phyloP scores from a whole-genome alignment of 2,329 filamentous ascomycete species.

The Alternaria longipes region DNA sequence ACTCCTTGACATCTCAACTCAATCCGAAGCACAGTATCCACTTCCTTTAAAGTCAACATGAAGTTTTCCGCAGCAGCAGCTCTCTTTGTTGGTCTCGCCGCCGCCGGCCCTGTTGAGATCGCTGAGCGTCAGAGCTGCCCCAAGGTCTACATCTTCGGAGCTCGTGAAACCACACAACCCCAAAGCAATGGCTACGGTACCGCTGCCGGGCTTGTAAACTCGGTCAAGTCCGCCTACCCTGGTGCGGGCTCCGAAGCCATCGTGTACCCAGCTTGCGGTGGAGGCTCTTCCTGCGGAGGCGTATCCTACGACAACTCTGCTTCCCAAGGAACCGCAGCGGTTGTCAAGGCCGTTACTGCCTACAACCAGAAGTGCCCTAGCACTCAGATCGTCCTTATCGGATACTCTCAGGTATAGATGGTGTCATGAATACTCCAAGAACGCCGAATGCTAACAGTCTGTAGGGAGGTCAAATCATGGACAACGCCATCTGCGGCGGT shows the following conservation, averaged over 20 bases:
- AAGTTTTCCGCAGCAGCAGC: slow-evolving; percentile 44
- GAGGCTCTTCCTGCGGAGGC: slow-evolving; percentile 66
- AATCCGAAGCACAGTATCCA: slow-evolving; percentile 7
- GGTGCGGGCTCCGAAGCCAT: slow-evolving; percentile 55
- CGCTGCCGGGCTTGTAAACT: slow-evolving; percentile 52
- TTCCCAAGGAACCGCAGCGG: slow-evolving; percentile 65
- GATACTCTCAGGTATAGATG: slow-evolving; percentile 66
- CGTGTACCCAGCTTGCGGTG: slow-evolving; percentile 67
- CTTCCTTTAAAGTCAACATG: slow-evolving; percentile 29
- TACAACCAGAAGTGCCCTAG: slow-evolving; percentile 66
- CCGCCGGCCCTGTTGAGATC: slow-evolving; percentile 49
- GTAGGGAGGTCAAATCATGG: slow-evolving; percentile 69
- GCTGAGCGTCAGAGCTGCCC: slow-evolving; percentile 52
- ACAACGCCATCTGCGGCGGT: slow-evolving; percentile 69
- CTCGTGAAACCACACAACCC: slow-evolving; percentile 54
- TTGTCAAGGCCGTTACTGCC: slow-evolving; percentile 66
- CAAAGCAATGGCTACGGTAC: slow-evolving; percentile 53
- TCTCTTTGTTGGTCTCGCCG: slow-evolving; percentile 42
- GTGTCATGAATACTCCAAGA: background rate
- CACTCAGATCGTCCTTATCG: slow-evolving; percentile 68
- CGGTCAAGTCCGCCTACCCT: slow-evolving; percentile 52
- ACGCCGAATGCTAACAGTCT: slow-evolving; percentile 12
- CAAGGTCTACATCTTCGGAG: slow-evolving; percentile 56
- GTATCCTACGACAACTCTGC: slow-evolving; percentile 69
- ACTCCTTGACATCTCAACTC: slow-evolving; percentile 18